Evolutionary conservation across 2,329 filamentous ascomycete species (phyloP), one percentile per base, ranked within the genome.

Genomic region (Teratosphaeria viscida): DNA sequence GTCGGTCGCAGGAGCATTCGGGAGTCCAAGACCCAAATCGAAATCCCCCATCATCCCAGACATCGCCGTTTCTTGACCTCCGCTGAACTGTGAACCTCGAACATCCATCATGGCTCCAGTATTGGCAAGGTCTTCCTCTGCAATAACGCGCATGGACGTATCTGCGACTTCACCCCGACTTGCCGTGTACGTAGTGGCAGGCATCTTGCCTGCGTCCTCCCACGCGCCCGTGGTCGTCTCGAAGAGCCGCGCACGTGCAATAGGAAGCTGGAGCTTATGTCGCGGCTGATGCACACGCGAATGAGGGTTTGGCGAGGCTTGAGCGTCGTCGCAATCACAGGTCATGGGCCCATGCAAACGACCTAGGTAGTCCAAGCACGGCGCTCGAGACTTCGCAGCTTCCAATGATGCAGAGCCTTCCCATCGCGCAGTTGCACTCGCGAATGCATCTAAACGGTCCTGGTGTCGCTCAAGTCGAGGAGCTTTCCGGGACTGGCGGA

Each of bases 21-120:
- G 29, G n/a, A 43, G 47, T 16, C 32, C 19, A 32, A 57, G 54
- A 32, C 34, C 29, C 58, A 29, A 57, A 32, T 53, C 35, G 37
- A n/a, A 27, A n/a, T 14, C 53, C 7, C 12, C 4, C 27, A 32
- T 12, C 8, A 11, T 34, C 4, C 2, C 23, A 26, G 10, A 52
- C 10, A 65, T 67, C 16, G 59, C 39, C 2, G 60, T 57, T 54
- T 69, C 66, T n/a, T 59, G 59, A n/a, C 57, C 29, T 10, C 58
- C 57, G 11, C 64, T 67, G 2, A 68, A 37, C 23, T 65, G 56
- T 10, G 60, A 61, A 10, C 67, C 69, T 0, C 70, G 57, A 52
- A 70, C 69, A 35, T 69, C 68, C 65, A 68, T 68, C 68, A 69
- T 69, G 10, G 68, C 67, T 23, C 68, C 69, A 1, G 67, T 70